Base-by-base conservation (phyloP, 169 alveolate species). In the Plasmodium ovale region DNA sequence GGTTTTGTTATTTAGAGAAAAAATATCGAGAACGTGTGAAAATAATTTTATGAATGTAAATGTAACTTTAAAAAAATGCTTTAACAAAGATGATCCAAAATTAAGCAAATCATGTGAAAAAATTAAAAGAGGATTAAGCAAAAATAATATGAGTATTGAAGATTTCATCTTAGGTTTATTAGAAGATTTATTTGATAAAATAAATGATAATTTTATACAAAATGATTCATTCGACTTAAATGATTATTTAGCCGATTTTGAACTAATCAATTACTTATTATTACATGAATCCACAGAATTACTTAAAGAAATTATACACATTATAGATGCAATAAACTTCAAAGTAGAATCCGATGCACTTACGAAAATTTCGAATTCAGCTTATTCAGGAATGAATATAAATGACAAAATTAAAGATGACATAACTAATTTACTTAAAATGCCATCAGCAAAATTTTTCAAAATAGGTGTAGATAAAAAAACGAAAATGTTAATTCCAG, bases 391-490 rank as follows among this genome's bases (percentile, higher is more conserved):
- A 42, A 35, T 25, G 31, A 29, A 77, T 35, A 60, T 77, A 25
- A 77, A 77, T 77, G 16, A 42, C 64, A 77, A 77, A 62, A 77
- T 77, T 51, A 77, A 77, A 35, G 77, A 77, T 39, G 77, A 77
- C 56, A 27, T 77, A 44, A n/a, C 27, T 60, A 47, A 60, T 16
- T 14, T 77, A 42, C 58, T 53, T 77, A 60, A 42, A 35, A 60
- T 47, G 0, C 12, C 77, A 7, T 7, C 37, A 10, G 77, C 67
- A 23, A 77, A 77, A 77, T 77, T 31, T 62, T 77, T 77, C 62
- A 77, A 77, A 77, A 27, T 77, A 35, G 77, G 31, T 23, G n/a
- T 77, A 14, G 29, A 49, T 53, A 27, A 27, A 44, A 27, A 77
- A 67, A 42, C 65, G 1, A 77, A 47, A 68, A 39, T 60, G 74